A percentile compares a stretch with the other conserved stretches of the same genome.
Conservation (phyloP, 2,329 filamentous ascomycete genomes). For the Alternaria angustiovoidea region DNA sequence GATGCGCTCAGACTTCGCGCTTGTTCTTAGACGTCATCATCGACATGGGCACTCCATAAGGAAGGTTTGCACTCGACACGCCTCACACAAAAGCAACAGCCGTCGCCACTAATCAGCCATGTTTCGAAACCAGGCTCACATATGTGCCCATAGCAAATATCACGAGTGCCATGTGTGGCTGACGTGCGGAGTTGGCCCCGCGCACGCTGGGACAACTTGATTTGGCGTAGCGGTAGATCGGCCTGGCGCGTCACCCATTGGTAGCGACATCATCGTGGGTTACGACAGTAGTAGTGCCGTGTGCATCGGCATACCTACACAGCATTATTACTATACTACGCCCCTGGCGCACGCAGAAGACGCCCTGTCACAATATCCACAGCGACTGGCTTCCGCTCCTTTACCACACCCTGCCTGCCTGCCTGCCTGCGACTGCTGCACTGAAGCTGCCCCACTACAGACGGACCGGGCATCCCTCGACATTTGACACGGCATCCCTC, state of each 20-base stretch:
- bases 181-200: slow-evolving; percentile 1
- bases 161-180: slow-evolving; percentile 3
- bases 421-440: slow-evolving; percentile 1
- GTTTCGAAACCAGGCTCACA: not conserved
- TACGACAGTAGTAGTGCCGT: not conserved
- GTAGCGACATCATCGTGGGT: slow-evolving; percentile 20
- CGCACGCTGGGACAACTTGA: slow-evolving; percentile 6
- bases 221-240: slow-evolving; percentile 16
- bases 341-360: not conserved
- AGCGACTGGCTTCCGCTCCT: not conserved
- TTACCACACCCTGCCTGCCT: not conserved
- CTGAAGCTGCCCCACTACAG: slow-evolving; percentile 15
- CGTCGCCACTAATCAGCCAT: not conserved
- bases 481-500: not conserved
- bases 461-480: slow-evolving; percentile 17
- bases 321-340: not conserved
- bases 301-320: not conserved
- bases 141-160: not conserved
- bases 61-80: not conserved
- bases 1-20: slow-evolving; percentile 14
- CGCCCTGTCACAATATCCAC: not conserved
- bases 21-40: slow-evolving; percentile 16
- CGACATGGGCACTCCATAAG: not conserved
- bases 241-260: slow-evolving; percentile 12
- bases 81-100: not conserved